phyloP scores from a whole-genome alignment of 352 stramenopile genomes.

The Globisporangium perplexum region DNA sequence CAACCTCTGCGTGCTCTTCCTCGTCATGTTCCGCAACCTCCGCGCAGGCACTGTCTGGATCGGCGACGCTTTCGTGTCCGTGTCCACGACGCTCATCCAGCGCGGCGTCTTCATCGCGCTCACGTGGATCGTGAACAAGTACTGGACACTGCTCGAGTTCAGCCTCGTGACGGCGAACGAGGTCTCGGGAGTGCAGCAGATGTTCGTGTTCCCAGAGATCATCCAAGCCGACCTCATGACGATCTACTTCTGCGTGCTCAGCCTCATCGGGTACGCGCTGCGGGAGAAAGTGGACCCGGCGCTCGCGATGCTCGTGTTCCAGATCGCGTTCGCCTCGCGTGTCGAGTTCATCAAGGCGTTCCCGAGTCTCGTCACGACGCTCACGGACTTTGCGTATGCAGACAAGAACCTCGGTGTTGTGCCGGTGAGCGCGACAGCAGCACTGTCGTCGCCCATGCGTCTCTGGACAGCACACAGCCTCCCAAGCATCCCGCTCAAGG shows the following conservation, averaged over 20 bases:
- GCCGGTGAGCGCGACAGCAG: conserved; percentile 10
- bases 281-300: conserved; percentile 4
- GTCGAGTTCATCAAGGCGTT: conserved; percentile 4
- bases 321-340: conserved; percentile 1
- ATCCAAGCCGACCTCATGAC: conserved; percentile 10
- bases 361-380: background rate
- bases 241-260: conserved; percentile 2
- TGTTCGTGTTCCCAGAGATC: conserved; percentile 3
- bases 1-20: conserved; percentile 27
- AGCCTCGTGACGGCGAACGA: conserved; percentile 11
- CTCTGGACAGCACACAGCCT: conserved; percentile 12
- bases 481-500: too few species aligned
- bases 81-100: conserved; percentile 29
- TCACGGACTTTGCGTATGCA: background rate
- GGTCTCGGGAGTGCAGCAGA: conserved; percentile 1
- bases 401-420: conserved; percentile 1
- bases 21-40: conserved; percentile 32
- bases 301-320: conserved; percentile 3
- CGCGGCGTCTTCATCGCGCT: conserved; percentile 26
- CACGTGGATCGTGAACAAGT: conserved; percentile 35
- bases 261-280: background rate
- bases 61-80: conserved; percentile 38
- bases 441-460: conserved; percentile 12
- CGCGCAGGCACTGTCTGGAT: conserved; percentile 33
- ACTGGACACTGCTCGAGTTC: conserved; percentile 41